These are phyloP conservation scores for Pecoramyces ruminantium DNA, from an alignment of 192 early-diverging fungal species.

Conservation along the genomic window DNA sequence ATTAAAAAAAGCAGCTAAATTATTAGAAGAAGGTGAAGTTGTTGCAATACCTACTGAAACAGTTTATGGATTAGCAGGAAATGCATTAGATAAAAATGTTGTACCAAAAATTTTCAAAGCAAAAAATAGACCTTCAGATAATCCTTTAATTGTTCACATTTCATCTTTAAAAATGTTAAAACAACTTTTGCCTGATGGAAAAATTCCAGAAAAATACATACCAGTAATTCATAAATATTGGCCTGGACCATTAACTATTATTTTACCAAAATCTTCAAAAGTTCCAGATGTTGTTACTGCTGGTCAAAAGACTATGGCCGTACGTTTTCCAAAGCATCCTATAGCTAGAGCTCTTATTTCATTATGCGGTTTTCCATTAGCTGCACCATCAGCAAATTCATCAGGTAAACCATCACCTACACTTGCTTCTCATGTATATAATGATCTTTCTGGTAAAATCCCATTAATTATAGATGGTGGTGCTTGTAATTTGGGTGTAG, in stretches of 20 bases:
- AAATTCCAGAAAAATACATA: conserved; percentile 53
- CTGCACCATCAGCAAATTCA: conserved; percentile 95
- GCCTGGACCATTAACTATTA: conserved; percentile 89
- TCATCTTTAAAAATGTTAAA: conserved; percentile 77
- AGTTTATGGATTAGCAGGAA: conserved; percentile 90
- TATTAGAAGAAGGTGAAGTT: conserved; percentile 35
- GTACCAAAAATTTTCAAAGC: conserved; percentile 61
- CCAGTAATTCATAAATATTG: conserved; percentile 51
- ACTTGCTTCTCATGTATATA: conserved; percentile 64
- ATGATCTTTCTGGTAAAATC: conserved; percentile 62
- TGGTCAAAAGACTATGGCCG: conserved; percentile 68
- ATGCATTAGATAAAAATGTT: conserved; percentile 49
- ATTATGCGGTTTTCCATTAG: conserved; percentile 68
- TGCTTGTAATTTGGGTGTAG: conserved; percentile 73
- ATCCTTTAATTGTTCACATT: conserved; percentile 94
- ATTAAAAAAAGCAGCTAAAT: conserved; percentile 26
- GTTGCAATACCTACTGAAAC: conserved; percentile 96
- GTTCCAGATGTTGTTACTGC: conserved; percentile 69
- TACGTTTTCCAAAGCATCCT: conserved; percentile 81
- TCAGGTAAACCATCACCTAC: conserved; percentile 92
- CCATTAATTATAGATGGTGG: conserved; percentile 84
- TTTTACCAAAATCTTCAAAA: conserved; percentile 47
- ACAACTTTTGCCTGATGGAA: conserved; percentile 25
- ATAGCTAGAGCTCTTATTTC: conserved; percentile 79
- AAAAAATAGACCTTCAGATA: conserved; percentile 83